Conservation (phyloP, 495 filamentous ascomycete species). For the Neurospora sp. region DNA sequence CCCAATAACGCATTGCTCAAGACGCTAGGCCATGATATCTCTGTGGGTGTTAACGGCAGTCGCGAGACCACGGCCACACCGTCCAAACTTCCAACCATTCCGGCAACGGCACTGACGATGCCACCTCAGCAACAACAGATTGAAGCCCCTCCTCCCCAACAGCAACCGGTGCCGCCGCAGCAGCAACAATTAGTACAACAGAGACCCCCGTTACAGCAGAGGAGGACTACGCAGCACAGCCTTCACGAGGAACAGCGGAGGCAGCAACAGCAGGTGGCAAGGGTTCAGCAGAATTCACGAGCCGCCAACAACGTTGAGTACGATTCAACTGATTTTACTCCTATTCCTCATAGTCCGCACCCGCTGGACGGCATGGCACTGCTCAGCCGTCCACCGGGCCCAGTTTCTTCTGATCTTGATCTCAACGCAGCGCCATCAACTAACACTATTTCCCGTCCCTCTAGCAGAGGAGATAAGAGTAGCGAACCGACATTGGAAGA, state of each 20-base stretch:
- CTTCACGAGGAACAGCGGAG: neutral
- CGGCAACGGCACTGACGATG: conserved; percentile 3
- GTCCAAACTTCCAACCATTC: conserved; percentile 31
- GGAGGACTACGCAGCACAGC: conserved; percentile 1
- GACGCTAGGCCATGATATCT: conserved; percentile 44
- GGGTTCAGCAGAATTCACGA: neutral
- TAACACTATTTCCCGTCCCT: conserved; percentile 59
- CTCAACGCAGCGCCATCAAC: conserved; percentile 57
- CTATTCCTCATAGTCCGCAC: conserved; percentile 85
- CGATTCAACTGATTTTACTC: conserved; percentile 50
- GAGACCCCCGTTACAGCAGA: neutral
- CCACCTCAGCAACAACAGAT: neutral
- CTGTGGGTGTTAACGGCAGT: conserved; percentile 14
- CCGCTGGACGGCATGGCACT: conserved; percentile 98
- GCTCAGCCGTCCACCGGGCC: conserved; percentile 83
- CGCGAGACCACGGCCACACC: conserved; percentile 46
- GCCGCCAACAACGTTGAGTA: conserved; percentile 26
- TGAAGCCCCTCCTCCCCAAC: neutral
- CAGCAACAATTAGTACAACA: conserved; percentile 11
- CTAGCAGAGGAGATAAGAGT: conserved; percentile 70
- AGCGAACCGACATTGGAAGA: conserved; percentile 88
- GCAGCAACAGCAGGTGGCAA: conserved; percentile 11
- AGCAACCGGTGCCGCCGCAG: conserved; percentile 3
- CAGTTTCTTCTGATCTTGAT: conserved; percentile 36
- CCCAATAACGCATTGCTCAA: conserved; percentile 58